Percentiles rank a stretch among this genome's conserved stretches.
Evolutionary conservation across 768 basidiomycete species (phyloP).

Genomic region (Tubosaeta sp.): DNA sequence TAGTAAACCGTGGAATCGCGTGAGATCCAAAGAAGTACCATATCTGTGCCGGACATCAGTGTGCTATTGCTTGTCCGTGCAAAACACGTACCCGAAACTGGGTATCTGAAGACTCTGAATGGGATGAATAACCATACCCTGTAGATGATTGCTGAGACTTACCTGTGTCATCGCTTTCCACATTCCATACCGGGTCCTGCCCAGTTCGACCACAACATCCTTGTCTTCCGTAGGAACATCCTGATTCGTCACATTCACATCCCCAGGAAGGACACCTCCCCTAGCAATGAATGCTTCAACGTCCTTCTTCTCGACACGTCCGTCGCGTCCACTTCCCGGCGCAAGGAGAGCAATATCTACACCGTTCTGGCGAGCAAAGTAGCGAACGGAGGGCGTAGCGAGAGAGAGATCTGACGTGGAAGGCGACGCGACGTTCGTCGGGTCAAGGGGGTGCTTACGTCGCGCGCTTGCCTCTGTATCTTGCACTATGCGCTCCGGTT

Average conservation of each 20-base stretch:
- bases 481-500: background rate
- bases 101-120: constrained; percentile 77
- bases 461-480: background rate
- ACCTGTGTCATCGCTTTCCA: constrained; percentile 90
- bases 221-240: constrained; percentile 13
- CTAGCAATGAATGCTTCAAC: constrained; percentile 55
- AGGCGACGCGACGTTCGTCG: constrained; percentile 33
- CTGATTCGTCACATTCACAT: background rate
- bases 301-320: constrained; percentile 71
- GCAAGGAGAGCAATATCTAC: constrained; percentile 55
- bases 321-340: constrained; percentile 70
- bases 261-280: constrained; percentile 5
- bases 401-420: constrained; percentile 40
- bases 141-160: constrained; percentile 5
- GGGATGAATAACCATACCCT: background rate
- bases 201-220: constrained; percentile 67
- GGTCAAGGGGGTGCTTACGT: constrained; percentile 60
- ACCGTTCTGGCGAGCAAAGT: constrained; percentile 63
- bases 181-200: constrained; percentile 77
- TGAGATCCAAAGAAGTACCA: constrained; percentile 72
- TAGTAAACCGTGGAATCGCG: constrained; percentile 57
- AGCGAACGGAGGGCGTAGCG: constrained; percentile 73
- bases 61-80: background rate
- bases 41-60: constrained; percentile 42
- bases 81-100: constrained; percentile 62